Base-by-base conservation (phyloP, 163 green algal species). In the Trebouxiophyceae sp. region DNA sequence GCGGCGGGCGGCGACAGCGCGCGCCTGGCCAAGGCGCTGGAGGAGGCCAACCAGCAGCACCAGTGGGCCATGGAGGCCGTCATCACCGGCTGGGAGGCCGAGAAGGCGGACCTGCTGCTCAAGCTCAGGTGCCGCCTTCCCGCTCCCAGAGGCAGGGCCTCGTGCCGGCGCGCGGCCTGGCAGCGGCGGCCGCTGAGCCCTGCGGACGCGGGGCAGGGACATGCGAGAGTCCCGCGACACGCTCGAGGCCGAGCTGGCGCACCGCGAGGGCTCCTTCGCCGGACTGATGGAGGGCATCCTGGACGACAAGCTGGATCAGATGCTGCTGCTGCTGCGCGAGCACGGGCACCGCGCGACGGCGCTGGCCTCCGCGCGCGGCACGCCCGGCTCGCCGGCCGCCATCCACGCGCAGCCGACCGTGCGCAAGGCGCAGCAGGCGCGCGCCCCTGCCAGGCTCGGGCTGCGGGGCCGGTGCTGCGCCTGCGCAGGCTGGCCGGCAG, bases 291-390 rank as follows among this genome's bases (percentile, higher is more conserved):
- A 50, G 12, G 26, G 33, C n/a, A 26, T 65, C 34, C 50, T 68
- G 46, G n/a, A 57, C 61, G 24, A 50, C 50, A 45, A 62, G 57
- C 66, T 62, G 61, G 57, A 68, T 56, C 66, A 78, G 62, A 58
- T 27, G 26, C 28, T 65, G 19, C 22, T 26, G 6, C 33, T 24
- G 26, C 39, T 65, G 24, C 26, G 55, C 24, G 58, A 54, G 1
- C 6, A 45, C 7, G 26, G 19, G 30, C 56, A n/a, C n/a, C n/a
- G n/a, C n/a, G n/a, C 45, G 29, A 31, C 29, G 16, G 56, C 56
- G 8, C 30, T 63, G 26, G 23, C 16, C 30, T 30, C 32, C 26
- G 7, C 30, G 12, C 22, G 19, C 57, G 20, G 20, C 57, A 50
- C 8, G 30, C 8, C 2, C 28, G 31, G 29, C 30, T 7, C 30